These are phyloP conservation scores for Endoconidiophora polonica DNA, from an alignment of 2,329 filamentous ascomycete genomes.

Conservation along the genomic window DNA sequence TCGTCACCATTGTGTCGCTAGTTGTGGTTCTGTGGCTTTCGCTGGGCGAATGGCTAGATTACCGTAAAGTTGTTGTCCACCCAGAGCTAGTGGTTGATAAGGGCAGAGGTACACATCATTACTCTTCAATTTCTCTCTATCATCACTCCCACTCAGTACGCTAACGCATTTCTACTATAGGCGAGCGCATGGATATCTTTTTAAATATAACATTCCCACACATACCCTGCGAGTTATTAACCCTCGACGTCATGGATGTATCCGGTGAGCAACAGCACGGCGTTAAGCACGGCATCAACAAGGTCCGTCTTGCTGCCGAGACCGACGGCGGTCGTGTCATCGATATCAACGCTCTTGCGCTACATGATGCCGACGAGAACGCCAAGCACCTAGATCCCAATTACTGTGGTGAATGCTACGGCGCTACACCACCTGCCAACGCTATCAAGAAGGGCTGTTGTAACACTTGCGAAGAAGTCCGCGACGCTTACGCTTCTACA, in stretches of 20 bases:
- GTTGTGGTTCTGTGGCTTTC: slow-evolving; percentile 76
- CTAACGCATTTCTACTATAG: slow-evolving; percentile 26
- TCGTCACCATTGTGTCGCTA: slow-evolving; percentile 84
- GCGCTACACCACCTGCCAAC: slow-evolving; percentile 54
- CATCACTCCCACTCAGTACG: background rate
- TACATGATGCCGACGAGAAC: slow-evolving; percentile 34
- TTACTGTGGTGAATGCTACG: slow-evolving; percentile 91
- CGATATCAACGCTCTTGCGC: slow-evolving; percentile 44
- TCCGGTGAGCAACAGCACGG: slow-evolving; percentile 93
- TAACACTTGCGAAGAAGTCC: slow-evolving; percentile 91
- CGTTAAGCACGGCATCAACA: slow-evolving; percentile 80
- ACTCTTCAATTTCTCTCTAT: background rate
- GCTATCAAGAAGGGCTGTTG: slow-evolving; percentile 78
- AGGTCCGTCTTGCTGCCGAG: slow-evolving; percentile 61
- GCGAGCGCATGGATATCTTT: slow-evolving; percentile 98
- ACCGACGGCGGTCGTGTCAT: slow-evolving; percentile 62
- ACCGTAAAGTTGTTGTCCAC: slow-evolving; percentile 67
- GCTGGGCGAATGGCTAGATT: slow-evolving; percentile 93
- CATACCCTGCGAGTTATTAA: slow-evolving; percentile 86
- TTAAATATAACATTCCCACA: slow-evolving; percentile 92
- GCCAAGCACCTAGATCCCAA: slow-evolving; percentile 69
- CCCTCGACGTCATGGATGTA: slow-evolving; percentile 97
- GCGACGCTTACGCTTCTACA: slow-evolving; percentile 76
- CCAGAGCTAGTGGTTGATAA: slow-evolving; percentile 95
- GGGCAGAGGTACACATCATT: slow-evolving; percentile 54